These are phyloP conservation scores for Discostella stelligeroides DNA, from an alignment of 108 stramenopile genomes.

Conservation along the genomic window DNA sequence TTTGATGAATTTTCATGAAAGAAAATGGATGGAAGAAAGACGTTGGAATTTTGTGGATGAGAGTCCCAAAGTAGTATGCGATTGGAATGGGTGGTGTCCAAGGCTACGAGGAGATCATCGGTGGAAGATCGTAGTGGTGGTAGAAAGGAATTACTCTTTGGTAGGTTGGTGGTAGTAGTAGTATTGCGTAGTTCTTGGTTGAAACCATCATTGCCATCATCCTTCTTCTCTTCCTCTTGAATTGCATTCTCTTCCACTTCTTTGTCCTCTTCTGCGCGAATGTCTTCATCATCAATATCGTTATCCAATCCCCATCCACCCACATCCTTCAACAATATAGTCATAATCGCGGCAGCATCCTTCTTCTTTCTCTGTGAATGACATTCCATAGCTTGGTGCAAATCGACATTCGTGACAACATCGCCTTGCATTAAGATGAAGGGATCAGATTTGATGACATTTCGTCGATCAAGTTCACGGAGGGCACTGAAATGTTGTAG, in stretches of 20 bases:
- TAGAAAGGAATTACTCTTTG: slow-evolving; percentile 8
- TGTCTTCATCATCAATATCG: slow-evolving; percentile 29
- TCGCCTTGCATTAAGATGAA: slow-evolving; percentile 95
- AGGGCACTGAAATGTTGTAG: slow-evolving; percentile 52
- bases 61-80: slow-evolving; percentile 81
- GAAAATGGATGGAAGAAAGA: slow-evolving; percentile 72
- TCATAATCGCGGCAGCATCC: slow-evolving; percentile 88
- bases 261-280: slow-evolving; percentile 5
- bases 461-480: slow-evolving; percentile 93
- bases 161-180: too few species aligned
- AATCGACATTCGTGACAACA: slow-evolving; percentile 91
- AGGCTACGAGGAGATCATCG: slow-evolving; percentile 84
- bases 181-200: not conserved
- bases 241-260: not conserved
- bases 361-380: slow-evolving; percentile 75
- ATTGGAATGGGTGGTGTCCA: slow-evolving; percentile 69
- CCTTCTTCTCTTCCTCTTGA: slow-evolving; percentile 11
- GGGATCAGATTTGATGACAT: slow-evolving; percentile 93
- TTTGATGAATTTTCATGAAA: slow-evolving; percentile 68
- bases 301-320: slow-evolving; percentile 52
- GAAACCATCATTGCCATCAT: not conserved
- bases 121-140: slow-evolving; percentile 52
- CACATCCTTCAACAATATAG: slow-evolving; percentile 75
- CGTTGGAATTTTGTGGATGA: slow-evolving; percentile 33
- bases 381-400: slow-evolving; percentile 59